Base-by-base conservation (phyloP, 73 alveolate genomes). In the Paramecium sonneborni region DNA sequence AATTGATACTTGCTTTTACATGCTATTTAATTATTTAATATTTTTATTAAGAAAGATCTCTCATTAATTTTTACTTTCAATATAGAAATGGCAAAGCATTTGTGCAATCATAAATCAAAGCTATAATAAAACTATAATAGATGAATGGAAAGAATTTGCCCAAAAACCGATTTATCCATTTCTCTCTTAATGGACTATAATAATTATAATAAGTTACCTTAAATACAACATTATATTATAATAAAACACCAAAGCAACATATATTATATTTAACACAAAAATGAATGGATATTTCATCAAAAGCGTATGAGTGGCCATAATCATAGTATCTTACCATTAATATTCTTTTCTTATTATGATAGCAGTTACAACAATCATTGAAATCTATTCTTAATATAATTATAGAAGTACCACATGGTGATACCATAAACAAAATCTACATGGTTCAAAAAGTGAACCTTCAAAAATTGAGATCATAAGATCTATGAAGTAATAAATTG, bases 311-410 rank as follows among this genome's bases (percentile, higher is more conserved):
- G 39, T 72, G 20, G 86, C 86, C 86, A 72, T 72, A 30, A 72
- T 34, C 86, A 72, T 35, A 72, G 58, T 72, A 34, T 72, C 86
- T 21, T 72, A 21, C 86, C 86, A 72, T 37, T 72, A 58, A 72
- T 72, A 72, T 72, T 72, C 58, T 12, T 72, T 38, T 72, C 12
- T n/a, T n/a, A n/a, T n/a, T n/a, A n/a, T n/a, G n/a, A n/a, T n/a
- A n/a, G n/a, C n/a, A n/a, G n/a, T n/a, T n/a, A n/a, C n/a, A n/a
- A n/a, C n/a, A n/a, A n/a, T n/a, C n/a, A n/a, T n/a, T n/a, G n/a
- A n/a, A n/a, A n/a, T n/a, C n/a, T n/a, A n/a, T n/a, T n/a, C n/a
- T n/a, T n/a, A n/a, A n/a, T n/a, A n/a, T n/a, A n/a, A n/a, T n/a
- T n/a, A n/a, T n/a, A n/a, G n/a, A n/a, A n/a, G n/a, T n/a, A n/a